These are phyloP conservation scores for Populus nigra DNA, from an alignment of 345 rosid genomes.

Conservation along the genomic window DNA sequence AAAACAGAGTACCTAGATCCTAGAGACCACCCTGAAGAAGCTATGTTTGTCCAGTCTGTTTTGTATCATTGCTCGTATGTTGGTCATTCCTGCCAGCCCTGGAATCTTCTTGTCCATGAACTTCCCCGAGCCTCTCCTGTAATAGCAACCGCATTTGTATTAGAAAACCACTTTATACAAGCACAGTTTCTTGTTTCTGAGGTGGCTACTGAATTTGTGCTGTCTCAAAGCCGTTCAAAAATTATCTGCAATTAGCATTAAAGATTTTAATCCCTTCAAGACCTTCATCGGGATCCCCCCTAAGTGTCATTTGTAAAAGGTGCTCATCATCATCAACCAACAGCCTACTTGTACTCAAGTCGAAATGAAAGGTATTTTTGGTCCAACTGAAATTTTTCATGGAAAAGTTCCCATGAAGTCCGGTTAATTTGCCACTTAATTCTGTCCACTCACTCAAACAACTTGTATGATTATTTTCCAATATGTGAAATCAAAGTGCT, in stretches of 20 bases:
- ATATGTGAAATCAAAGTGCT: background rate
- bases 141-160: conserved; percentile 2
- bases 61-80: conserved; percentile 35
- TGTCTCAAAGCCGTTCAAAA: background rate
- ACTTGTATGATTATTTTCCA: background rate
- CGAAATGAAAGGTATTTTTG: background rate
- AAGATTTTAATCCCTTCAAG: background rate
- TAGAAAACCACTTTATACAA: background rate
- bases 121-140: conserved; percentile 76
- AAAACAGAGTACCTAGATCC: conserved; percentile 11
- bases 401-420: background rate
- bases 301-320: background rate
- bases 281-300: background rate
- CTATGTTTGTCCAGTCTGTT: conserved; percentile 23
- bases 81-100: conserved; percentile 47
- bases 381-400: background rate
- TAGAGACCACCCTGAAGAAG: conserved; percentile 10
- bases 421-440: background rate
- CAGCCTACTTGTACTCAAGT: background rate
- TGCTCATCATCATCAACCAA: background rate
- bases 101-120: conserved; percentile 49
- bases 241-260: background rate
- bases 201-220: background rate
- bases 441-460: background rate
- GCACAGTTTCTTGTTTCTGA: background rate